Evolutionary conservation across 2,329 filamentous ascomycete genomes (phyloP).

Genomic region (Trichoderma hamatum): DNA sequence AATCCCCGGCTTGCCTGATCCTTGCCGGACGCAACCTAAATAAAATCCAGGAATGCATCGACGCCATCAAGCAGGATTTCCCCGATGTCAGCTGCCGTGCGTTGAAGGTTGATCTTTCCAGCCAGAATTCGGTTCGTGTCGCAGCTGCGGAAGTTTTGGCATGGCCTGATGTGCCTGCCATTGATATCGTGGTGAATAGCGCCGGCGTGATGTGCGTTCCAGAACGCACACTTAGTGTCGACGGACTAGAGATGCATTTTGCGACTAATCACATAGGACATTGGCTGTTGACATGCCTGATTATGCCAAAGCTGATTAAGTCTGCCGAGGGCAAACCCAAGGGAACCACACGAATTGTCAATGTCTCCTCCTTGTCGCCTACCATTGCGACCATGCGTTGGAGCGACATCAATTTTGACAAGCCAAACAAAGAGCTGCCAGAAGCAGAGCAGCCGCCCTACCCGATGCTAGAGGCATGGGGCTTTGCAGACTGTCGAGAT

Average conservation of each 20-base stretch:
- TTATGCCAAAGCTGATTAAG: slow-evolving; percentile 42
- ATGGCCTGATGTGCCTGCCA: slow-evolving; percentile 35
- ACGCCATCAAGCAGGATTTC: slow-evolving; percentile 39
- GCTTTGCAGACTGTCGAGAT: slow-evolving; percentile 29
- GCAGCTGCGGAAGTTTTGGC: slow-evolving; percentile 41
- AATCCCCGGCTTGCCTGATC: slow-evolving; percentile 43
- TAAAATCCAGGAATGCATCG: slow-evolving; percentile 44
- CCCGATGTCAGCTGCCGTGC: slow-evolving; percentile 40
- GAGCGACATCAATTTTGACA: slow-evolving; percentile 49
- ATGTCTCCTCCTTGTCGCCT: slow-evolving; percentile 48
- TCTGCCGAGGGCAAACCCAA: slow-evolving; percentile 34
- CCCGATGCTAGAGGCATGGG: slow-evolving; percentile 28
- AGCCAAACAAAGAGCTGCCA: slow-evolving; percentile 33
- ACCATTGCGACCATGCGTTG: slow-evolving; percentile 44
- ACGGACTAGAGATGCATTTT: slow-evolving; percentile 45
- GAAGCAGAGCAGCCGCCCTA: slow-evolving; percentile 29
- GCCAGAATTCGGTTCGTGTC: slow-evolving; percentile 42
- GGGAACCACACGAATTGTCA: slow-evolving; percentile 45
- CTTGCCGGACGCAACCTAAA: slow-evolving; percentile 44
- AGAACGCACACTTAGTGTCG: slow-evolving; percentile 38
- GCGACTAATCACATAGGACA: slow-evolving; percentile 45
- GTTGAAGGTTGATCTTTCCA: slow-evolving; percentile 45
- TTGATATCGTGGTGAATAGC: slow-evolving; percentile 46
- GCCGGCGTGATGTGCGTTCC: slow-evolving; percentile 44
- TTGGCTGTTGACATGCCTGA: slow-evolving; percentile 43